These are phyloP conservation scores for Pichia eremophila DNA, from an alignment of 805 yeast genomes.

Conservation along the genomic window DNA sequence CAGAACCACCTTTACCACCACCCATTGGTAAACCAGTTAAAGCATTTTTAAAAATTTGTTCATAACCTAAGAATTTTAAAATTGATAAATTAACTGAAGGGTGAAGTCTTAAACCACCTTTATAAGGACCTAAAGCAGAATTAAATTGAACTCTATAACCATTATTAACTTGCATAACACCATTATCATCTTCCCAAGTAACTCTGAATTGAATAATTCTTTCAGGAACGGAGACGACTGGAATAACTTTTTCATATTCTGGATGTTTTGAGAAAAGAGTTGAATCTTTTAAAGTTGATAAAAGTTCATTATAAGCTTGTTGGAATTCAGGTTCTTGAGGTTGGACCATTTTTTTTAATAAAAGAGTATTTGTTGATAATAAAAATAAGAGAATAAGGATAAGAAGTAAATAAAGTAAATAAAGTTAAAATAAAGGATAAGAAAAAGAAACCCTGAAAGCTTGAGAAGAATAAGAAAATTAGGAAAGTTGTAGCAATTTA, in stretches of 20 bases:
- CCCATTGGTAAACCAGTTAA: constrained; percentile 96
- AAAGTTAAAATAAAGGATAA: neutral
- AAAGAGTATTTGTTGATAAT: neutral
- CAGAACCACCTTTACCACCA: constrained; percentile 99
- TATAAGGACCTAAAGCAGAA: constrained; percentile 97
- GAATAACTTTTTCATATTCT: constrained; percentile 77
- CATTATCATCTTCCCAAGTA: constrained; percentile 94
- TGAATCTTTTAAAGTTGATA: constrained; percentile 81
- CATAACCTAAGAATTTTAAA: constrained; percentile 93
- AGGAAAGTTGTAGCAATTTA: neutral
- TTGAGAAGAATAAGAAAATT: neutral
- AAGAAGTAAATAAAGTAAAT: constrained; percentile 1
- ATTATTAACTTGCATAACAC: constrained; percentile 84
- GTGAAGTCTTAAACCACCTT: constrained; percentile 98
- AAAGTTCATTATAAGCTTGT: constrained; percentile 94
- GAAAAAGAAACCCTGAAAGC: neutral
- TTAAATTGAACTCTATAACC: constrained; percentile 98
- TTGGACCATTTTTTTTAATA: constrained; percentile 45
- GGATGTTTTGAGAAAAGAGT: constrained; percentile 85
- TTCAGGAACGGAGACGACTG: constrained; percentile 91
- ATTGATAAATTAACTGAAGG: constrained; percentile 93
- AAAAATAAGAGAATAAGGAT: neutral
- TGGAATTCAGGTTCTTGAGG: constrained; percentile 97
- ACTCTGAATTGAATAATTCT: constrained; percentile 96
- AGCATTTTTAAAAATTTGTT: constrained; percentile 97